These are phyloP conservation scores for Trametopsis cervina DNA, from an alignment of 768 basidiomycete species.

Conservation along the genomic window DNA sequence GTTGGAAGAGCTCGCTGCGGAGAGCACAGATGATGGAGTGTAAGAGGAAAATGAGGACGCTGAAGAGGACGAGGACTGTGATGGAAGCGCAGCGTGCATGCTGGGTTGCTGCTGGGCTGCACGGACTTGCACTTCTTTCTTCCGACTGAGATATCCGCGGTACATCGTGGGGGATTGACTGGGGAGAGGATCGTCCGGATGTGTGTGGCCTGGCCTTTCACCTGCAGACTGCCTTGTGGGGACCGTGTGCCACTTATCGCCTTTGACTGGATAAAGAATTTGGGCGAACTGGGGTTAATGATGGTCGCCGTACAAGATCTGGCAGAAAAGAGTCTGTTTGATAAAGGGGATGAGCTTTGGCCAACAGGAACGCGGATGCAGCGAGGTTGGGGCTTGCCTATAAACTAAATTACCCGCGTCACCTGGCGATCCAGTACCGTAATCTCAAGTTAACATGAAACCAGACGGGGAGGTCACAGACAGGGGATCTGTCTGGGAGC, in stretches of 20 bases:
- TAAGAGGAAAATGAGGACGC: slow-evolving; percentile 26
- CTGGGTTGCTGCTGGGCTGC: neutral
- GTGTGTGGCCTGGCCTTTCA: neutral
- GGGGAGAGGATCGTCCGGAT: neutral
- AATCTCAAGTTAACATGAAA: neutral
- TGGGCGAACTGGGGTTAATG: neutral
- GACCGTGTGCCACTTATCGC: slow-evolving; percentile 5
- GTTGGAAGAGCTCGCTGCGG: slow-evolving; percentile 28
- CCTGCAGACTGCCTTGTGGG: slow-evolving; percentile 8
- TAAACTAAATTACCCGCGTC: neutral
- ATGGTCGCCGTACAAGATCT: neutral
- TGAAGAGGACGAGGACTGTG: slow-evolving; percentile 3
- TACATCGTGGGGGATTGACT: neutral
- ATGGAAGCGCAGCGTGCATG: neutral
- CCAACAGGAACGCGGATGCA: slow-evolving; percentile 4
- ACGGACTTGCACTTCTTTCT: neutral
- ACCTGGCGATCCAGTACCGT: neutral
- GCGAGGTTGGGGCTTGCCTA: slow-evolving; percentile 2
- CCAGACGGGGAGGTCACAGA: neutral
- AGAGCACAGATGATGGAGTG: slow-evolving; percentile 33
- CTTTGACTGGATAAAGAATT: neutral
- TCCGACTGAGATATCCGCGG: neutral
- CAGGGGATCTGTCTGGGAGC: neutral
- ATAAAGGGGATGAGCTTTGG: neutral
- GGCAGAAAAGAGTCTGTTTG: neutral